Conservation (phyloP, 2,329 filamentous ascomycete genomes). For the Hirsutella thompsonii region DNA sequence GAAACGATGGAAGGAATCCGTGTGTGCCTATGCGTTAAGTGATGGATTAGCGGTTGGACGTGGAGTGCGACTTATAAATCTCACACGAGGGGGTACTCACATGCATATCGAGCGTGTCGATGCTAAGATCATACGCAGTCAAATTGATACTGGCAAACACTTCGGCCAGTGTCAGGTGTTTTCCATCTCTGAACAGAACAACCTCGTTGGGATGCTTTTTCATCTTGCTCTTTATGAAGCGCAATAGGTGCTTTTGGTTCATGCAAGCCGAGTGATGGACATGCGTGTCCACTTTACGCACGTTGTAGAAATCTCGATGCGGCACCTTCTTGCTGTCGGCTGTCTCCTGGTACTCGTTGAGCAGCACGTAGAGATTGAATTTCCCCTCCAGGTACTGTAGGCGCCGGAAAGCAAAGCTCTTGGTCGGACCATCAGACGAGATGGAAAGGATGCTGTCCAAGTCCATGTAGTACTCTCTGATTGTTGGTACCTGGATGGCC, state of each 20-base stretch:
- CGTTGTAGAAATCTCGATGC: slow-evolving; percentile 98
- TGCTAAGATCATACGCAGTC: slow-evolving; percentile 93
- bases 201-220: slow-evolving; percentile 94
- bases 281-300: slow-evolving; percentile 96
- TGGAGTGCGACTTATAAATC: too few relatives aligned
- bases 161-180: slow-evolving; percentile 78
- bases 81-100: slow-evolving; percentile 34
- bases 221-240: slow-evolving; percentile 99
- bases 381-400: slow-evolving; percentile 94
- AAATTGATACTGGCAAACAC: slow-evolving; percentile 97
- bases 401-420: slow-evolving; percentile 91
- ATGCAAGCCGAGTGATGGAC: slow-evolving; percentile 98
- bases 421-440: slow-evolving; percentile 91
- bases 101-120: slow-evolving; percentile 98
- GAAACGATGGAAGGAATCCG: slow-evolving; percentile 95
- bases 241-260: slow-evolving; percentile 97
- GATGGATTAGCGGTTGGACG: too few relatives aligned
- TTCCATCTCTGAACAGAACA: slow-evolving; percentile 84
- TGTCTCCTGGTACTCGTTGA: slow-evolving; percentile 97
- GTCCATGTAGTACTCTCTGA: slow-evolving; percentile 93
- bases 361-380: slow-evolving; percentile 83
- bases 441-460: slow-evolving; percentile 74
- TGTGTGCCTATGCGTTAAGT: slow-evolving; percentile 55
- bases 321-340: slow-evolving; percentile 96
- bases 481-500: slow-evolving; percentile 72